Base-by-base conservation (phyloP, 257 asterid species). In the Primulina eburnea region DNA sequence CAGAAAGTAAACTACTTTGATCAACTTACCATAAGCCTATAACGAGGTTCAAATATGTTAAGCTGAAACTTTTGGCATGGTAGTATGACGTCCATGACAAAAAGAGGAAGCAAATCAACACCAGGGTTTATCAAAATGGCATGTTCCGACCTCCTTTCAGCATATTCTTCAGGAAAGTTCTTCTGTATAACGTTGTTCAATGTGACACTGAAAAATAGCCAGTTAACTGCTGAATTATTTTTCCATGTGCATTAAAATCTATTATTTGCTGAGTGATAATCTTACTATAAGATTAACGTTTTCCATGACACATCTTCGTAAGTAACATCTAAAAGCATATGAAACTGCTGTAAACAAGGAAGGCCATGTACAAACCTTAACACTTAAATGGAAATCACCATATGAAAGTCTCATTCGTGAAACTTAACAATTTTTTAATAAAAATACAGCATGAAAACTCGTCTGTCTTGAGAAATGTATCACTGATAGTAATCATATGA, bases 21-120 rank as follows among this genome's bases (percentile, higher is more conserved):
- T 76, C n/a, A 65, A 77, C 90, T 86, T 67, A 94, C 99, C 99
- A 94, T 89, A 57, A 94, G 95, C 71, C 99, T 85, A 79, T 94
- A 94, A 65, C 97, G 98, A 70, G 99, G 99, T 80, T 94, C 99
- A 82, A 91, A 94, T 77, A 91, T 94, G 82, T 94, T 94, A 35
- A 94, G 87, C 71, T 90, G 97, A 77, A 92, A 75, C 84, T 91
- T 94, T 84, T 91, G 98, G 84, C 98, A 94, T 17, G 99, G 99
- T 65, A 94, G 73, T 73, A 86, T 86, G 66, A 91, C 97, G 75
- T 94, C 98, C 99, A 94, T 94, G 81, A 90, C 98, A 77, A 94
- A 94, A 69, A 94, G 97, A 59, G 99, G 99, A 77, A 91, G 68
- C 77, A 94, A 79, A 77, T 94, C 95, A 78, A 81, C 87, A 73